Percentiles rank a stretch among this genome's conserved stretches.
phyloP scores from a whole-genome alignment of 805 yeast species.

The Metschnikowia sp. region DNA sequence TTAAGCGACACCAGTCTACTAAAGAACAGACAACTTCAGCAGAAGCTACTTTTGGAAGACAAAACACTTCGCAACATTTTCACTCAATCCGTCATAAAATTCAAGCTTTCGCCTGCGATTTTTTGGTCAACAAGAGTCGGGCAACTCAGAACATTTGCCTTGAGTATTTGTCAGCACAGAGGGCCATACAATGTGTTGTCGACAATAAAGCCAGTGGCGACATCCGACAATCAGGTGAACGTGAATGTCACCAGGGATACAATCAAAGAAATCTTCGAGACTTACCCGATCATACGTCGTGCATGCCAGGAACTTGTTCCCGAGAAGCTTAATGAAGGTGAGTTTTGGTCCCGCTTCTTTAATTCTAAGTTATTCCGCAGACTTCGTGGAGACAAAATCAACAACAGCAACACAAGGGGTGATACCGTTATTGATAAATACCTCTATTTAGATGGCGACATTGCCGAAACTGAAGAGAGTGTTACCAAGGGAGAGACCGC shows the following conservation, averaged over 20 bases:
- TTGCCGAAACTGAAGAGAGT: slow-evolving; percentile 35
- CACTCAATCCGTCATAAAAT: slow-evolving; percentile 81
- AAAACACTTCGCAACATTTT: slow-evolving; percentile 68
- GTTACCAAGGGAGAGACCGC: slow-evolving; percentile 32
- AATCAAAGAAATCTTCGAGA: slow-evolving; percentile 83
- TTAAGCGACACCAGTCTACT: slow-evolving; percentile 49
- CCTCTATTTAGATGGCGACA: slow-evolving; percentile 63
- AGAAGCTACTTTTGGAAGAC: slow-evolving; percentile 67
- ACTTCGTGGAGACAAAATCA: slow-evolving; percentile 81
- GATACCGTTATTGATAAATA: slow-evolving; percentile 85
- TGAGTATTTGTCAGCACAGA: slow-evolving; percentile 75
- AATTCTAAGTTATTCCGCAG: slow-evolving; percentile 84
- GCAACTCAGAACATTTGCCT: slow-evolving; percentile 78
- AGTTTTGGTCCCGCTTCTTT: slow-evolving; percentile 95
- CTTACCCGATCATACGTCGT: slow-evolving; percentile 84
- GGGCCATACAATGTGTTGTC: slow-evolving; percentile 94
- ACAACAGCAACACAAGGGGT: slow-evolving; percentile 68
- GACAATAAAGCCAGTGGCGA: slow-evolving; percentile 90
- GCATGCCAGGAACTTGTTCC: slow-evolving; percentile 94
- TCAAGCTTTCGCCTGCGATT: slow-evolving; percentile 71
- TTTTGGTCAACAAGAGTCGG: slow-evolving; percentile 86
- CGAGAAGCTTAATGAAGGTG: slow-evolving; percentile 72
- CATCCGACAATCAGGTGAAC: slow-evolving; percentile 88
- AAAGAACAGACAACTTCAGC: slow-evolving; percentile 74
- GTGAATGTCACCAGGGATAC: slow-evolving; percentile 89